Conservation (phyloP, 768 basidiomycete species). For the Fistulinella prunicolor region DNA sequence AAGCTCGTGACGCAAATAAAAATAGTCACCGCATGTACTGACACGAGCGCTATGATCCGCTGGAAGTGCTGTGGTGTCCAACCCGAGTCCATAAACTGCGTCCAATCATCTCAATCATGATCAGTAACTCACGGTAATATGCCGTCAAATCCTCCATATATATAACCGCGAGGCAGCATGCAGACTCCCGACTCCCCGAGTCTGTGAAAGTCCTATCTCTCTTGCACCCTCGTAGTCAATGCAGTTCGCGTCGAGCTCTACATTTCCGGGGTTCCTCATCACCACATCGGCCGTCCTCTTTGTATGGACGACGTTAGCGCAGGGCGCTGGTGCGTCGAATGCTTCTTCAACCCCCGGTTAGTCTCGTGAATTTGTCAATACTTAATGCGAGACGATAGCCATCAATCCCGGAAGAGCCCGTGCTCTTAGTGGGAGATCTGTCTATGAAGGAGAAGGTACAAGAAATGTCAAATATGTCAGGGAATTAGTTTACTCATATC, state of each 20-base stretch:
- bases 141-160: not conserved
- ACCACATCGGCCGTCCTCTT: not conserved
- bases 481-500: not conserved
- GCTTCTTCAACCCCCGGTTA: not conserved
- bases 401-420: too few species aligned
- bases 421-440: too few species aligned
- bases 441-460: not conserved
- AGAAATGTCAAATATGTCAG: not conserved
- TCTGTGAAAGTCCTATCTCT: too few species aligned
- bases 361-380: too few species aligned
- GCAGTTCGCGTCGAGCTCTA: not conserved
- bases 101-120: not conserved
- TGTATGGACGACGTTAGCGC: conserved; percentile 5
- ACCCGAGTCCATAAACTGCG: not conserved
- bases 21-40: too few species aligned
- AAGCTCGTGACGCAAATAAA: too few species aligned
- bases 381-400: too few species aligned
- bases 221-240: conserved; percentile 1
- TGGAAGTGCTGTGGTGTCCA: too few species aligned
- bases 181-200: too few species aligned
- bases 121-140: not conserved
- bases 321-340: conserved; percentile 10
- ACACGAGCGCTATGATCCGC: too few species aligned
- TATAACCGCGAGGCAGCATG: not conserved
- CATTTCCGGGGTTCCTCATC: not conserved